Evolutionary conservation across 2,329 filamentous ascomycete species (phyloP), one percentile per base, ranked within the genome.

Genomic region (Thielaviopsis musarum): DNA sequence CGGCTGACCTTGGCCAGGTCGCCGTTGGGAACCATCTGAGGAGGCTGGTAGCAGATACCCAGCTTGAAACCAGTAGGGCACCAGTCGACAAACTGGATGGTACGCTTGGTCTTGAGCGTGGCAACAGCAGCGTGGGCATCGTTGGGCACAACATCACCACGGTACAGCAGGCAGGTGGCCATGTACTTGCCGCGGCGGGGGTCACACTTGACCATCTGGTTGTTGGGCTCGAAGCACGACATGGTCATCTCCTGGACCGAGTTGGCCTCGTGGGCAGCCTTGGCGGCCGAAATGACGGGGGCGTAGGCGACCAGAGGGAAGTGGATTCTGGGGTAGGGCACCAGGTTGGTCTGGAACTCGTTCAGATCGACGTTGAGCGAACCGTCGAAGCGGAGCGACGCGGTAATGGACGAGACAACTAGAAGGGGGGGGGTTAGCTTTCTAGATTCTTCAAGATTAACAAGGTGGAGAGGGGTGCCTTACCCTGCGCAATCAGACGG

Each of bases 151-250:
- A 98, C 91, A 69, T 97, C 93, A 74, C 91, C 93, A 72, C 91
- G 91, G 83, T 98, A 98, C 73, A 98, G 79, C 76, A 98, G 76
- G 75, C 91, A 96, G 69, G 91, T 96, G 65, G 91, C 91, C 91
- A 98, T 98, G 83, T 98, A 98, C 82, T 98, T 98, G 76, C 91
- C 91, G 74, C 94, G 91, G 70, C 91, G 90, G 67, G 91, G 91
- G 73, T 98, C 93, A 72, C 91, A 98, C 82, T 95, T 95, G 73
- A 98, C 91, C 91, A 98, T 98, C 85, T 98, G 91, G 84, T 95
- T 96, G 84, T 96, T 88, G 68, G 91, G 90, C 83, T 98, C 91
- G 78, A 98, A 98, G 85, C 91, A 97, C 66, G 88, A 88, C 84
- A 91, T 94, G 75, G 89, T 94, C 79, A 97, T 96, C 80, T 97